A percentile compares a stretch with the other conserved stretches of the same genome.
Conservation (phyloP, 768 basidiomycete genomes). For the Lanmaoa rubissima region DNA sequence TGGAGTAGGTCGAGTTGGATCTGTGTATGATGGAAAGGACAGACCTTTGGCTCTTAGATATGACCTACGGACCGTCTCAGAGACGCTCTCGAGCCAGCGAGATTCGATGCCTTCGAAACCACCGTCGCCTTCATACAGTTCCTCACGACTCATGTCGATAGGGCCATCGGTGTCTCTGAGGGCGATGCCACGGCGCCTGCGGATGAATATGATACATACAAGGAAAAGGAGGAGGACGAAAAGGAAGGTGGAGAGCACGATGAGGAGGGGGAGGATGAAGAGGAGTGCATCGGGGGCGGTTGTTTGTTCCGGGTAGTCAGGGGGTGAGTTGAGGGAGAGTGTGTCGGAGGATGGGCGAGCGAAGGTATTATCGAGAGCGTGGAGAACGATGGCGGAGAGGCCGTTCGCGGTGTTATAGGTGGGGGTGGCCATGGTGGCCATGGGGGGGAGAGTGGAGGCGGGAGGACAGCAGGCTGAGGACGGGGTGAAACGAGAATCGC, state of each 20-base stretch:
- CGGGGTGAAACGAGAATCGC: not conserved
- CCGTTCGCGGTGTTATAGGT: not conserved
- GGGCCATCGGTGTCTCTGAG: slow-evolving; percentile 89
- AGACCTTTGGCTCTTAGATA: slow-evolving; percentile 89
- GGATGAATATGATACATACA: slow-evolving; percentile 82
- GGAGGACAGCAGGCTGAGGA: too few relatives aligned
- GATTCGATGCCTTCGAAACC: slow-evolving; percentile 90
- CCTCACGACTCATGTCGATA: slow-evolving; percentile 88
- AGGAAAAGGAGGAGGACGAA: slow-evolving; percentile 92
- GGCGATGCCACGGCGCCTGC: slow-evolving; percentile 71
- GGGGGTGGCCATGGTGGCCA: slow-evolving; percentile 10
- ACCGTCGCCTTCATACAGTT: slow-evolving; percentile 87
- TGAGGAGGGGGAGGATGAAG: slow-evolving; percentile 89
- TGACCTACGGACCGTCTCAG: slow-evolving; percentile 60
- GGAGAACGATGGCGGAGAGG: slow-evolving; percentile 6
- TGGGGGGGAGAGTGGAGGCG: not conserved
- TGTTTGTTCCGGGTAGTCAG: slow-evolving; percentile 24
- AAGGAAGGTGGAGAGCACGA: slow-evolving; percentile 89
- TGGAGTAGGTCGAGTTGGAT: slow-evolving; percentile 6
- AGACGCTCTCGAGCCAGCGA: slow-evolving; percentile 86
- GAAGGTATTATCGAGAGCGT: slow-evolving; percentile 2
- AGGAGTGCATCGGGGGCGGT: slow-evolving; percentile 64
- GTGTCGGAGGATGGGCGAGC: slow-evolving; percentile 3
- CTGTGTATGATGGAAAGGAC: not conserved
- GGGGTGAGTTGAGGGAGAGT: not conserved